Evolutionary conservation across 805 yeast species (phyloP).

Genomic region (Starmera amethionina): DNA sequence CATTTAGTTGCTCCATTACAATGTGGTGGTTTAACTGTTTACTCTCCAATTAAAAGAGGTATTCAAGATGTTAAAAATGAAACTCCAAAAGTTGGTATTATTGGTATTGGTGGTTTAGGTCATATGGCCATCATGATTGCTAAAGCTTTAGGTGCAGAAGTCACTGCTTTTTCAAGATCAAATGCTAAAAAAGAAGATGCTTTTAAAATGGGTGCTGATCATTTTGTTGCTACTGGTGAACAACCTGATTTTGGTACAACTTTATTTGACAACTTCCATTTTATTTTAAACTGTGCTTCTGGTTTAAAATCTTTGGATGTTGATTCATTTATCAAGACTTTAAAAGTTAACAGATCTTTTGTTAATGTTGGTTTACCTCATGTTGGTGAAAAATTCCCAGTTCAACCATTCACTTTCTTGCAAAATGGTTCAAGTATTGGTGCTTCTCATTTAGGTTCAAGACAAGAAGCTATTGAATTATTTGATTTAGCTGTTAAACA

Average conservation of each 20-base stretch:
- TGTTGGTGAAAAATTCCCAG: slow-evolving; percentile 26
- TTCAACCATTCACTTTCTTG: slow-evolving; percentile 44
- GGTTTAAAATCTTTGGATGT: slow-evolving; percentile 37
- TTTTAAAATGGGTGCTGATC: slow-evolving; percentile 40
- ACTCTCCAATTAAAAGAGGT: slow-evolving; percentile 49
- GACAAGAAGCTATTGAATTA: slow-evolving; percentile 57
- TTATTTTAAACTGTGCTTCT: slow-evolving; percentile 39
- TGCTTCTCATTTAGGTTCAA: slow-evolving; percentile 52
- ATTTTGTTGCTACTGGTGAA: slow-evolving; percentile 44
- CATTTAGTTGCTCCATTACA: slow-evolving; percentile 59
- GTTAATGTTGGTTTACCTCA: slow-evolving; percentile 63
- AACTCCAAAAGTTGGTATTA: slow-evolving; percentile 37
- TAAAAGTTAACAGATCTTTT: slow-evolving; percentile 51
- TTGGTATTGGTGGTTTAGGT: slow-evolving; percentile 51
- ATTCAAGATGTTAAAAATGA: slow-evolving; percentile 13
- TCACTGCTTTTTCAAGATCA: slow-evolving; percentile 45
- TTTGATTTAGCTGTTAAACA: slow-evolving; percentile 53
- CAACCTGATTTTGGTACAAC: slow-evolving; percentile 29
- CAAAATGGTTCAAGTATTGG: slow-evolving; percentile 40
- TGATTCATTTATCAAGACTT: slow-evolving; percentile 33
- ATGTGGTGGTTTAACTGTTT: slow-evolving; percentile 73
- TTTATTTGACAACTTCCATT: slow-evolving; percentile 29
- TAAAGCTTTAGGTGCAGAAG: slow-evolving; percentile 51
- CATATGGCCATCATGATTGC: slow-evolving; percentile 48
- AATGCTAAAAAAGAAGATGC: slow-evolving; percentile 40